Percentiles rank a stretch among this genome's conserved stretches.
These are phyloP conservation scores for Crithidia brevicula DNA, from an alignment of 208 protist species.

Conservation along the genomic window DNA sequence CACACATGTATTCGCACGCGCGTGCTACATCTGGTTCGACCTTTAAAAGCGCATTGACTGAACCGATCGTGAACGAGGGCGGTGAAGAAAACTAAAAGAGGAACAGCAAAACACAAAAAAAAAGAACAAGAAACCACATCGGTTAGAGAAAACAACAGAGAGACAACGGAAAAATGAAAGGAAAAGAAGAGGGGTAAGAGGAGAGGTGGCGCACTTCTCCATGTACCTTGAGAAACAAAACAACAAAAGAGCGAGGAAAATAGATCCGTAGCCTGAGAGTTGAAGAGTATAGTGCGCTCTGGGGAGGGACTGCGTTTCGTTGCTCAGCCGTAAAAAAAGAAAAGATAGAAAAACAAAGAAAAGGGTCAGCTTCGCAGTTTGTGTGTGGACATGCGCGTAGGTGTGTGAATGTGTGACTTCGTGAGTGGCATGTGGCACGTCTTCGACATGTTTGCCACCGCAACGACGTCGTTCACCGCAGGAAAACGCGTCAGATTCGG, in stretches of 20 bases:
- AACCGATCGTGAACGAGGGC: not conserved
- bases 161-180: no score
- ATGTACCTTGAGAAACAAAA: not conserved
- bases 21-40: no score
- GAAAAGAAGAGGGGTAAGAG: no score
- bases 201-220: no score
- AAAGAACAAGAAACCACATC: not conserved
- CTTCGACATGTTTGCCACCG: not conserved
- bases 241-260: not conserved
- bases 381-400: no score
- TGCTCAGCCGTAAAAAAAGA: constrained; percentile 4
- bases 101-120: not conserved
- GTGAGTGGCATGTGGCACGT: not conserved
- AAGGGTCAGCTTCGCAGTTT: no score
- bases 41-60: no score
- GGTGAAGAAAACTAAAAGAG: not conserved
- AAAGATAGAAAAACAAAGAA: not conserved
- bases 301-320: not conserved
- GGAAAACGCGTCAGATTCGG: not conserved
- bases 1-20: no score
- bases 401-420: no score
- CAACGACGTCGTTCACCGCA: not conserved
- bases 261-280: not conserved
- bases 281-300: not conserved
- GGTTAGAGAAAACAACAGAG: no score